Evolutionary conservation across 768 basidiomycete species (phyloP), one percentile per base, ranked within the genome.

Genomic region (Hygrophoropsis aurantiaca): DNA sequence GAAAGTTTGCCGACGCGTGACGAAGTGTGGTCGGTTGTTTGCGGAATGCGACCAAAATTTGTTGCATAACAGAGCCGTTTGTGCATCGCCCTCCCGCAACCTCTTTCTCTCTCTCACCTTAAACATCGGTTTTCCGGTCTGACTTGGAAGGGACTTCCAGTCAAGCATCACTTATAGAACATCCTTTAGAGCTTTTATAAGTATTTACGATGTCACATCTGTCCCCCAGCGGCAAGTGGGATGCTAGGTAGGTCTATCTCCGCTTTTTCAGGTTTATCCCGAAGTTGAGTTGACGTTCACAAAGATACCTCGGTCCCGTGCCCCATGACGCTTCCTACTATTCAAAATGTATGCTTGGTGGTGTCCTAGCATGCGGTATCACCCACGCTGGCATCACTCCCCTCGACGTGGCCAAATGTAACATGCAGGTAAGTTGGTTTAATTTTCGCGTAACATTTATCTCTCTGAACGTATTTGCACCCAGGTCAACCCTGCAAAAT

Each of bases 331-430:
- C 71, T 49, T 71, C 71, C 40, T 91, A 91, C 78, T 91, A 91
- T 66, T 66, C 82, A 64, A 90, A 92, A 70, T 88, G 85, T 67
- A 84, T 90, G 82, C 80, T 94, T 57, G 90, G 90, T 61, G 91
- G 91, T 80, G 75, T 75, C 44, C 77, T 94, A 54, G 90, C 91
- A 16, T 94, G 91, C 58, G 91, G 91, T 71, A 19, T 88, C 64
- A 94, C 91, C 53, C 91, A 94, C 64, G 90, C 88, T 11, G 88
- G 84, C 58, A 84, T 91, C 67, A 90, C 89, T 11, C 89, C 89
- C 27, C 80, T 91, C 50, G 89, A 91, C 72, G 89, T 91, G 47
- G 86, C 86, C 56, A 91, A 91, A 73, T 90, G 89, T 69, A 91
- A 91, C 77, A 91, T 91, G 86, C 89, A 91, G 85, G 88, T 82